phyloP scores from a whole-genome alignment of 495 filamentous ascomycete genomes.

The Annulohypoxylon stygium region DNA sequence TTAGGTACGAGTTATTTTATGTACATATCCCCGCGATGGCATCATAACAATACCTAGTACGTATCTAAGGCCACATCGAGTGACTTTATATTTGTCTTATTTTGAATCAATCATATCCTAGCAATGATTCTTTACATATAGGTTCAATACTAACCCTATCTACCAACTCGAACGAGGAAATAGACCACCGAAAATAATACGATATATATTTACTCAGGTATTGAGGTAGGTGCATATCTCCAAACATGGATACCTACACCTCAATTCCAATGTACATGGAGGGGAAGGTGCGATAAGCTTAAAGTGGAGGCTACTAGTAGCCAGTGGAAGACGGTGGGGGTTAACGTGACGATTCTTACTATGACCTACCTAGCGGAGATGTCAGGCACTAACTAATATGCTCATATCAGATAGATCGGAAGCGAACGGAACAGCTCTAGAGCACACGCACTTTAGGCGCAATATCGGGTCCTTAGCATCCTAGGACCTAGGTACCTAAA shows the following conservation, averaged over 20 bases:
- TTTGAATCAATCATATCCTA: background rate
- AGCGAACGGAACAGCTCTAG: background rate
- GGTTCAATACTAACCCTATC: no score
- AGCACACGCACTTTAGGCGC: background rate
- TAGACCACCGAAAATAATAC: no score
- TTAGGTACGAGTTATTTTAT: constrained; percentile 7
- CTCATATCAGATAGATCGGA: constrained; percentile 9
- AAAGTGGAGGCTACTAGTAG: background rate
- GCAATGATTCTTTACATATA: no score
- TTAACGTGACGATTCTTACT: background rate
- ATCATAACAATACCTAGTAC: background rate
- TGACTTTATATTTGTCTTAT: background rate
- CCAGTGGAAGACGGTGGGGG: background rate
- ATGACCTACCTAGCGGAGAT: background rate
- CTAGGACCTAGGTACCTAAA: background rate
- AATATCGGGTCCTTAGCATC: background rate
- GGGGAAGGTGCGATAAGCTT: background rate
- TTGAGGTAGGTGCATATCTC: background rate
- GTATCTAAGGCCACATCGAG: background rate
- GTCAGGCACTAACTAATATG: no score
- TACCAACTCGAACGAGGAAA: no score
- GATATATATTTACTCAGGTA: no score
- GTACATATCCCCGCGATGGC: constrained; percentile 11
- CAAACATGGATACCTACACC: background rate
- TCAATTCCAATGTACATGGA: background rate